A percentile compares a stretch with the other conserved stretches of the same genome.
Conservation (phyloP, 306 rosid genomes). For the Canavalia ensiformis region DNA sequence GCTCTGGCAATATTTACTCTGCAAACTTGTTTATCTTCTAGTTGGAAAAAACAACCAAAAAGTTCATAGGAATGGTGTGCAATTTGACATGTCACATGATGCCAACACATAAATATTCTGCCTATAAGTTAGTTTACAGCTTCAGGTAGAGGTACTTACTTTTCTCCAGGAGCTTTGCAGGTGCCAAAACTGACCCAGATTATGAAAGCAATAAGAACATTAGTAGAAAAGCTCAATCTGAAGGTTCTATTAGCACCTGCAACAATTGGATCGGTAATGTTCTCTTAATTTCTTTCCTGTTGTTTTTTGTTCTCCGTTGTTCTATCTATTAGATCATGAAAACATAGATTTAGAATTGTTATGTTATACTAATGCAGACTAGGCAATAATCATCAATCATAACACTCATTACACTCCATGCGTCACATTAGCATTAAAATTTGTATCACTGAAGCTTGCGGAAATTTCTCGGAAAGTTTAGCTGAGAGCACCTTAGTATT, state of each 20-base stretch:
- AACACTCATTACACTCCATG: background rate
- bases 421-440: background rate
- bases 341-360: background rate
- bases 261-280: conserved; percentile 49
- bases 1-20: background rate
- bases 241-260: conserved; percentile 47
- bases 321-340: background rate
- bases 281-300: background rate
- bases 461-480: background rate
- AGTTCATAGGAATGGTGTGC: background rate
- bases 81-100: background rate
- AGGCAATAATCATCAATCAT: no score
- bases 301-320: background rate
- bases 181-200: conserved; percentile 15
- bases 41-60: background rate
- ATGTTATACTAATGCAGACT: conserved; percentile 1
- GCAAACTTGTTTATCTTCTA: background rate
- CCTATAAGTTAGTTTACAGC: background rate
- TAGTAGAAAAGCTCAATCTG: conserved; percentile 40
- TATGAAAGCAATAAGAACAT: background rate
- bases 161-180: conserved; percentile 21
- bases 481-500: background rate
- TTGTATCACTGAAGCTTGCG: background rate
- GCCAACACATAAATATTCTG: no score
- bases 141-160: background rate